phyloP scores from a whole-genome alignment of 106 monocot species.

The Amphibolis antarctica region DNA sequence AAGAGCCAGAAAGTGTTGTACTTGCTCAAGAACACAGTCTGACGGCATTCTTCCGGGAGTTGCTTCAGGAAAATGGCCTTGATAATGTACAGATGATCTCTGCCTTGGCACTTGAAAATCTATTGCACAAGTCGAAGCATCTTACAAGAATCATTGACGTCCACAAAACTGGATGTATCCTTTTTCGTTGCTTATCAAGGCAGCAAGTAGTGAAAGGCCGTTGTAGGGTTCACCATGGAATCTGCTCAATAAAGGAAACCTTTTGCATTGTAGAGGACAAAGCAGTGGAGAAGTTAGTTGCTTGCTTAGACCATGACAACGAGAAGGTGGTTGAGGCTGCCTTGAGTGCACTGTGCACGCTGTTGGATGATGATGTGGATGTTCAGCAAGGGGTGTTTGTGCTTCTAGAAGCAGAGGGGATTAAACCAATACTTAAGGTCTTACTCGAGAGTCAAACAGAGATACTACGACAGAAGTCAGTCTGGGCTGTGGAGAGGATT shows the following conservation, averaged over 20 bases:
- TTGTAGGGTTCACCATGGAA: slow-evolving; percentile 3
- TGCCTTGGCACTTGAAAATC: slow-evolving; percentile 66
- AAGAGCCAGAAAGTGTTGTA: slow-evolving; percentile 25
- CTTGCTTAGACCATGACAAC: slow-evolving; percentile 12
- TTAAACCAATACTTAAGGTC: slow-evolving; percentile 59
- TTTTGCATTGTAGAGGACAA: slow-evolving; percentile 2
- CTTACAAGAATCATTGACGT: slow-evolving; percentile 24
- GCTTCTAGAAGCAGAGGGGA: slow-evolving; percentile 50
- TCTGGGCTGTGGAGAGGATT: slow-evolving; percentile 96
- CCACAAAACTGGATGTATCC: slow-evolving; percentile 2
- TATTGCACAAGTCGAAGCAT: slow-evolving; percentile 53
- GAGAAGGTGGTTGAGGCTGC: slow-evolving; percentile 19
- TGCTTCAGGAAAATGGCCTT: slow-evolving; percentile 66
- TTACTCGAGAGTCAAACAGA: slow-evolving; percentile 44
- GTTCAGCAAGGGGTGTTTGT: slow-evolving; percentile 61
- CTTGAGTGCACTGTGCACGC: slow-evolving; percentile 20
- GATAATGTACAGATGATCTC: slow-evolving; percentile 68
- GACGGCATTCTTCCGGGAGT: slow-evolving; percentile 48
- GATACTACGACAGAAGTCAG: slow-evolving; percentile 47
- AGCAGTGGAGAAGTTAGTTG: slow-evolving; percentile 10
- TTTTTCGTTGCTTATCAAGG: slow-evolving; percentile 3
- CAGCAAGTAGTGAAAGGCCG: not conserved
- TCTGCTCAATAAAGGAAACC: slow-evolving; percentile 4
- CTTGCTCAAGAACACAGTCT: slow-evolving; percentile 54
- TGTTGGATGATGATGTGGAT: slow-evolving; percentile 28